Percentiles rank a stretch among this genome's conserved stretches.
Evolutionary conservation across 2,329 filamentous ascomycete genomes (phyloP).

Genomic region (Onygenales sp.): DNA sequence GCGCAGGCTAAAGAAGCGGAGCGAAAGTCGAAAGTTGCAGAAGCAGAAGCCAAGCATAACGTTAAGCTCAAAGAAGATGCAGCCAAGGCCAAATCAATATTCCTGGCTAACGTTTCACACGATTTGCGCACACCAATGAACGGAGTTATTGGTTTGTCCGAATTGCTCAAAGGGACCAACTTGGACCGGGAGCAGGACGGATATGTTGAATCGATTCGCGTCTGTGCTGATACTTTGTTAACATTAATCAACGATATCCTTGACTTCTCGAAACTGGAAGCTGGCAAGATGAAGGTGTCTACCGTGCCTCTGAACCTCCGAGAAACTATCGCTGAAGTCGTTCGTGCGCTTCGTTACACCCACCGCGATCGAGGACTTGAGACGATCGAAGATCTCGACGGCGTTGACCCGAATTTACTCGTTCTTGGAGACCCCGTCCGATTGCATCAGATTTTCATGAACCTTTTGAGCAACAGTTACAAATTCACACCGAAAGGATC

Average conservation of each 20-base stretch:
- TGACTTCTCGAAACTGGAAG: conserved; percentile 79
- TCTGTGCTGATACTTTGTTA: conserved; percentile 64
- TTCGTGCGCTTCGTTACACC: conserved; percentile 53
- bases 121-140: conserved; percentile 92
- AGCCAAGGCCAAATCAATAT: conserved; percentile 73
- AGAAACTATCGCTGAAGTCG: conserved; percentile 56
- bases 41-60: conserved; percentile 55
- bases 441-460: conserved; percentile 67
- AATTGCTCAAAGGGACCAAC: conserved; percentile 49
- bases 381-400: conserved; percentile 56
- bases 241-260: conserved; percentile 88
- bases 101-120: conserved; percentile 86
- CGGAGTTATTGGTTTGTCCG: conserved; percentile 73
- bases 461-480: conserved; percentile 83
- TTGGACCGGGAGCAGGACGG: conserved; percentile 51
- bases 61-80: conserved; percentile 59
- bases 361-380: conserved; percentile 52
- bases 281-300: conserved; percentile 80
- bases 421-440: conserved; percentile 81
- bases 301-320: conserved; percentile 71
- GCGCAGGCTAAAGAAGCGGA: conserved; percentile 53
- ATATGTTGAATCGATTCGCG: conserved; percentile 54
- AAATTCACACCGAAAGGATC: conserved; percentile 86
- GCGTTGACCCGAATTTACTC: conserved; percentile 47
- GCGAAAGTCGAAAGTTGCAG: conserved; percentile 55